Conservation (phyloP, 164 flowering plant genomes). For the Stephania japonica region DNA sequence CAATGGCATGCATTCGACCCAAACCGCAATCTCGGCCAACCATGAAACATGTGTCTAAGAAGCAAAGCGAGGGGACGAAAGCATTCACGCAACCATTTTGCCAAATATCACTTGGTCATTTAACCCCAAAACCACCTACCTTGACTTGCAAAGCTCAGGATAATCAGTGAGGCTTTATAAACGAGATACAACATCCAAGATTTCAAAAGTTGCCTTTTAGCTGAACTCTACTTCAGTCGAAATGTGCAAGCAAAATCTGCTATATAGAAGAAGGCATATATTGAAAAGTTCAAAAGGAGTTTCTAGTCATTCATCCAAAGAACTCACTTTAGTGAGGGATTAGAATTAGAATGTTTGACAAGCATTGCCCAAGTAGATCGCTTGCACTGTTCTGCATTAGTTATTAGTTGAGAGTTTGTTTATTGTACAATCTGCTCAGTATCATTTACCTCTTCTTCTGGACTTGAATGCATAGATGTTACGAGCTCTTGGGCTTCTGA, state of each 20-base stretch:
- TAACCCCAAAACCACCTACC: background rate
- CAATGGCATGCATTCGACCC: background rate
- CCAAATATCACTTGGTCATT: background rate
- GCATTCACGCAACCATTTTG: background rate
- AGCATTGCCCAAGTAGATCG: background rate
- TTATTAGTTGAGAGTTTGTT: background rate
- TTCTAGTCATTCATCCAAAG: background rate
- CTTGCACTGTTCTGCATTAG: background rate
- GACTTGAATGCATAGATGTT: constrained; percentile 18
- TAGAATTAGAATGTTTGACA: background rate
- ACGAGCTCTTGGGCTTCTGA: constrained; percentile 65
- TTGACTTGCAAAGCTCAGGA: background rate
- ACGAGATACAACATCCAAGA: constrained; percentile 5
- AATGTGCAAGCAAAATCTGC: background rate
- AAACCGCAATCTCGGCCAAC: background rate
- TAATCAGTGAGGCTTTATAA: constrained; percentile 1
- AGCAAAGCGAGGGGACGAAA: too few relatives aligned
- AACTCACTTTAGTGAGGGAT: background rate
- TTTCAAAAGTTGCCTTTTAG: background rate
- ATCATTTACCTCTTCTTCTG: constrained; percentile 13
- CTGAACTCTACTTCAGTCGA: background rate
- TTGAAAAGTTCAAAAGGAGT: background rate
- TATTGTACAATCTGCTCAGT: background rate
- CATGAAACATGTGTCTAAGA: background rate
- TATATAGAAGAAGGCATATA: background rate